Evolutionary conservation across 768 basidiomycete species (phyloP).

Genomic region (Amanita fuliginea): DNA sequence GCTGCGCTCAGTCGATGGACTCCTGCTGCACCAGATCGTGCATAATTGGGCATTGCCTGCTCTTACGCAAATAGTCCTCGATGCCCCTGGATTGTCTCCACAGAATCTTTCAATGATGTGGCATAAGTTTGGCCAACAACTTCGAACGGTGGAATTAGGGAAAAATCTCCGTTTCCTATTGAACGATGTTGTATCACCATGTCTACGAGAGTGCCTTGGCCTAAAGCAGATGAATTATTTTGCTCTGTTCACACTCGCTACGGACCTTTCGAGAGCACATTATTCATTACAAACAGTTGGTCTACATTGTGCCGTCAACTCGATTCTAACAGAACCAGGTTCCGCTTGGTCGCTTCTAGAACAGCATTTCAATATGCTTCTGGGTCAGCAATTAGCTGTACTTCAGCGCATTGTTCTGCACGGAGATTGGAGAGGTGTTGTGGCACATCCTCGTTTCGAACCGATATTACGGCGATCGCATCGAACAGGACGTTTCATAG

Average conservation of each 20-base stretch:
- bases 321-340: conserved; percentile 24
- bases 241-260: conserved; percentile 35
- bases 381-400: conserved; percentile 28
- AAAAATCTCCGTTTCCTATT: conserved; percentile 42
- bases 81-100: conserved; percentile 24
- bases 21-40: conserved; percentile 38
- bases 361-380: conserved; percentile 36
- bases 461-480: not conserved
- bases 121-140: conserved; percentile 36
- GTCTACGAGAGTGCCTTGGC: conserved; percentile 34
- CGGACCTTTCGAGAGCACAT: conserved; percentile 12
- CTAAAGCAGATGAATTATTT: conserved; percentile 46
- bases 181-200: conserved; percentile 32
- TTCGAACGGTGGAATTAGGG: conserved; percentile 48
- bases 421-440: conserved; percentile 39
- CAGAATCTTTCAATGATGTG: conserved; percentile 34
- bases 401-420: conserved; percentile 36
- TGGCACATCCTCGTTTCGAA: conserved; percentile 25
- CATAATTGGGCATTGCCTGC: conserved; percentile 41
- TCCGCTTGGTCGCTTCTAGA: conserved; percentile 29
- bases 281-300: conserved; percentile 33
- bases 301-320: conserved; percentile 39
- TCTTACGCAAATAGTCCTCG: conserved; percentile 39
- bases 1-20: conserved; percentile 33
- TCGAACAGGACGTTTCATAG: not conserved